Percentiles rank a stretch among this genome's conserved stretches.
These are phyloP conservation scores for Ophiorrhiza pumila DNA, from an alignment of 257 asterid species.

Conservation along the genomic window DNA sequence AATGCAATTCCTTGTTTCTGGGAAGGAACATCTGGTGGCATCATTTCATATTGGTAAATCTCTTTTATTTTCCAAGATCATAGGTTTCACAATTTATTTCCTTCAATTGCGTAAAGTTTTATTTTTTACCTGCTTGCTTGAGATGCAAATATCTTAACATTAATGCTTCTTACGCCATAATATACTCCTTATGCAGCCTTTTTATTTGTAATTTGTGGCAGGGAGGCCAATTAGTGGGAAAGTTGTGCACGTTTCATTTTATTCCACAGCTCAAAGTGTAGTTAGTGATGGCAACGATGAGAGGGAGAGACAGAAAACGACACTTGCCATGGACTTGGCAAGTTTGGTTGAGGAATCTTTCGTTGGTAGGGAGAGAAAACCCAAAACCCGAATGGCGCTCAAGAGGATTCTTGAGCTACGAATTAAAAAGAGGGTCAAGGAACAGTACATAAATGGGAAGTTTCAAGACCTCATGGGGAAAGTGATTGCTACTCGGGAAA, in stretches of 20 bases:
- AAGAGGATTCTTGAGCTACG: conserved; percentile 67
- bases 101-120: not conserved
- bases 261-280: conserved; percentile 18
- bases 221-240: conserved; percentile 15
- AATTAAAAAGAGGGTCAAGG: conserved; percentile 82
- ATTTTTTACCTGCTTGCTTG: not conserved
- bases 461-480: conserved; percentile 57
- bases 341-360: conserved; percentile 68
- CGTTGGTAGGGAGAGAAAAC: conserved; percentile 35
- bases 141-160: not conserved
- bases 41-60: not conserved
- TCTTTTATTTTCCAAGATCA: not conserved
- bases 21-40: not conserved
- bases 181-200: not conserved
- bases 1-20: not conserved
- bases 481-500: conserved; percentile 69
- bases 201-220: conserved; percentile 2
- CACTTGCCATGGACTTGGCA: conserved; percentile 72
- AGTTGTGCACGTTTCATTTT: conserved; percentile 1
- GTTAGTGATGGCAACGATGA: conserved; percentile 18
- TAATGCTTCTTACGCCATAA: not conserved
- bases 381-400: conserved; percentile 42
- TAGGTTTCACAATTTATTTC: not conserved
- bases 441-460: conserved; percentile 63
- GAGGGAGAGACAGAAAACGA: conserved; percentile 28